Percentiles rank a stretch among this genome's conserved stretches.
Conservation (phyloP, 192 early-diverging fungal genomes). For the Backusella luteola region DNA sequence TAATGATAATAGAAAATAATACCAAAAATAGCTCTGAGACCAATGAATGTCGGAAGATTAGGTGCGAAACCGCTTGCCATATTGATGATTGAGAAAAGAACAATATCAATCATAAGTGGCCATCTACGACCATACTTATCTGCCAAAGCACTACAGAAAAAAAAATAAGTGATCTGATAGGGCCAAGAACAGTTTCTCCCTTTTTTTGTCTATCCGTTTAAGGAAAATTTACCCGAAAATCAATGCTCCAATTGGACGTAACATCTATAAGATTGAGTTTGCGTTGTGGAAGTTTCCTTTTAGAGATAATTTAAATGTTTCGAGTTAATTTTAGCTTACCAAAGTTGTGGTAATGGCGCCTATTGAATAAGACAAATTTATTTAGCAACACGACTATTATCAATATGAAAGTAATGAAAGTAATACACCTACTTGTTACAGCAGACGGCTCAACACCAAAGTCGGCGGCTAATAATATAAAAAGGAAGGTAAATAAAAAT, state of each 20-base stretch:
- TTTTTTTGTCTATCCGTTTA: not conserved
- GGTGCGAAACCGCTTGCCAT: constrained; percentile 63
- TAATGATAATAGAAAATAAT: not conserved
- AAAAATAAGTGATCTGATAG: not conserved
- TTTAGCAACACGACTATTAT: not conserved
- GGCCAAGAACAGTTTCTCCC: not conserved
- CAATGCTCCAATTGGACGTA: constrained; percentile 72
- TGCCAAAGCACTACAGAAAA: constrained; percentile 43
- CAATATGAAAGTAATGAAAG: not conserved
- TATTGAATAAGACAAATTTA: not conserved
- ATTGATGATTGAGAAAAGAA: constrained; percentile 60
- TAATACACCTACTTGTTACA: constrained; percentile 44
- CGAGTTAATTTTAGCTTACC: not conserved
- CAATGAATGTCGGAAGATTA: constrained; percentile 61
- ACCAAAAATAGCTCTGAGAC: constrained; percentile 59
- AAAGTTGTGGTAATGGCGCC: constrained; percentile 66
- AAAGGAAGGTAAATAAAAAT: not conserved
- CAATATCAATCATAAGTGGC: constrained; percentile 66
- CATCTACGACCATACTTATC: constrained; percentile 69
- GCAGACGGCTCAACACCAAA: constrained; percentile 54
- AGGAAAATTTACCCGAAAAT: constrained; percentile 51
- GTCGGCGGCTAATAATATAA: constrained; percentile 34
- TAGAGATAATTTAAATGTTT: not conserved
- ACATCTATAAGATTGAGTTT: constrained; percentile 35
- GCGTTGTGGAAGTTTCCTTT: not conserved